Evolutionary conservation across 306 rosid species (phyloP), one percentile per base, ranked within the genome.

Genomic region (Heteromeles arbutifolia): DNA sequence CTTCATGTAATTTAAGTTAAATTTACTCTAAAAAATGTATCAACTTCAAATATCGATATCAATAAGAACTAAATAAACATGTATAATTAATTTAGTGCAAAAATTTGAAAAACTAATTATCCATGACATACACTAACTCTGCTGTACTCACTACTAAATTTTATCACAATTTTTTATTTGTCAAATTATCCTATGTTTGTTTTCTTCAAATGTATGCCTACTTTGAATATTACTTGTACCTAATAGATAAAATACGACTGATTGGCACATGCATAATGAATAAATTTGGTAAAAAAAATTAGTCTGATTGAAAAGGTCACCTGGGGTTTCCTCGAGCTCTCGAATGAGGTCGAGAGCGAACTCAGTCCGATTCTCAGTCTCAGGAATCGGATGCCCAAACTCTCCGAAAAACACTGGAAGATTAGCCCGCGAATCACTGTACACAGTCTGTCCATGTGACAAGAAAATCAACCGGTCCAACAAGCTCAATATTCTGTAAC

Each of bases 371-470:
- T 94, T 90, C 41, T 94, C 98, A 25, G 81, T 87, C 19, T 85
- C 93, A 2, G 98, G 97, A 3, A 94, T 92, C 0, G 98, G 98
- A 70, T 84, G 89, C 0, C 92, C 93, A 54, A 91, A 94, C 21
- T 90, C 93, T 0, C 88, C 52, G 79, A 92, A 90, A 72, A 88
- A 94, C 11, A 4, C 3, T 0, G 88, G 92, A n/a, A 94, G 82
- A 24, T 7, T 76, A 2, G 74, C 73, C 22, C 92, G 96, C 1
- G 93, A 84, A 28, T 96, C 98, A 44, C 86, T 72, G 80, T 70
- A 94, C 11, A 94, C 98, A 13, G 97, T 86, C 73, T 90, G 86
- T 3, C 98, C 98, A 66, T 83, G 95, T 0, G 98, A 94, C 72
- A 94, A 92, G 69, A 94, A 90, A 76, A 94, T 88, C 78, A 94